These are phyloP conservation scores for Hypoxylon sp. DNA, from an alignment of 2,329 filamentous ascomycete species.

Conservation along the genomic window DNA sequence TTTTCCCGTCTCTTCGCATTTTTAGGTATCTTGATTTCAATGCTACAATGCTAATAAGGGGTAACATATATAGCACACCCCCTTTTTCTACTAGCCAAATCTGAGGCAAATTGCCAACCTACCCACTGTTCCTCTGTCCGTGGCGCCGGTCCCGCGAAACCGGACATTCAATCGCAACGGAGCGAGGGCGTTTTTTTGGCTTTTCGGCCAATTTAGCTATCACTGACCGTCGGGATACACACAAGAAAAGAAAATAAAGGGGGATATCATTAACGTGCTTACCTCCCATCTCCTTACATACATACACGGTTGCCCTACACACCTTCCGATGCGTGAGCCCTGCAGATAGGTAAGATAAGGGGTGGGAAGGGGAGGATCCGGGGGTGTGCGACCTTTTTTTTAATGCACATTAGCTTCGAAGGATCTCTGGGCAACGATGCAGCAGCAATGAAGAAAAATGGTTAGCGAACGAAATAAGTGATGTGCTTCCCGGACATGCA, in stretches of 20 bases:
- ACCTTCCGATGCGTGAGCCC: conserved; percentile 32
- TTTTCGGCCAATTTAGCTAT: conserved; percentile 24
- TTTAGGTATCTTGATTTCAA: not conserved
- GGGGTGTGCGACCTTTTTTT: conserved; percentile 30
- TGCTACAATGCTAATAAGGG: conserved; percentile 10
- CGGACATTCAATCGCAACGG: conserved; percentile 28
- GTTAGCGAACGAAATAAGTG: conserved; percentile 2
- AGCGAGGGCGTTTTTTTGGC: conserved; percentile 14
- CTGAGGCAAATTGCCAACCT: too few species aligned
- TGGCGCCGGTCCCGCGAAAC: conserved; percentile 20
- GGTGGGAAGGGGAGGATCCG: conserved; percentile 15
- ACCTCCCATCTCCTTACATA: not conserved
- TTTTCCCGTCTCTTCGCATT: not conserved
- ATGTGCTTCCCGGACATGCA: too few species aligned
- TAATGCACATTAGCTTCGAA: conserved; percentile 37
- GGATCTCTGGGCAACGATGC: conserved; percentile 35
- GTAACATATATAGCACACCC: not conserved
- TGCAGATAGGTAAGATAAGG: conserved; percentile 21
- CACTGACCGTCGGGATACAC: conserved; percentile 24
- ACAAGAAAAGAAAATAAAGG: not conserved
- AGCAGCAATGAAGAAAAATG: too few species aligned
- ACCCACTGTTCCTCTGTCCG: conserved; percentile 6
- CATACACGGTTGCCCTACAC: conserved; percentile 6
- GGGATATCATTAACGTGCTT: conserved; percentile 14
- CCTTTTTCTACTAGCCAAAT: not conserved